phyloP scores from a whole-genome alignment of 345 rosid species.

The Anastatica hierochuntica region DNA sequence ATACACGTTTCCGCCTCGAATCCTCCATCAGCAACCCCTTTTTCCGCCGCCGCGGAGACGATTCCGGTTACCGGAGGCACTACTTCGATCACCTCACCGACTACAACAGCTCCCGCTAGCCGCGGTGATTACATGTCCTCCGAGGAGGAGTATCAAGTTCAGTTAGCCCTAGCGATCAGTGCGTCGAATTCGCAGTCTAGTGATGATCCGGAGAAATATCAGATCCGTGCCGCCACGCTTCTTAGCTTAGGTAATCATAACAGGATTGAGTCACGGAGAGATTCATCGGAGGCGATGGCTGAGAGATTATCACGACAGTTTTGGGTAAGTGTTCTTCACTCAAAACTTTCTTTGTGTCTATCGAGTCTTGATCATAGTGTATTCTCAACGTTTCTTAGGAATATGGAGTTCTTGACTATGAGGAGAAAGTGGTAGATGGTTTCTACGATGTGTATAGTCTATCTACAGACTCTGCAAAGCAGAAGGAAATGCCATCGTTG shows the following conservation, averaged over 20 bases:
- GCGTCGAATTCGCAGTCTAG: constrained; percentile 71
- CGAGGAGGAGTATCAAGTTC: constrained; percentile 96
- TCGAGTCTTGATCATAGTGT: background rate
- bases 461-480: constrained; percentile 43
- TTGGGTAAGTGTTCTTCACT: constrained; percentile 58
- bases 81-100: constrained; percentile 21
- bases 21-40: constrained; percentile 38
- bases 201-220: constrained; percentile 69
- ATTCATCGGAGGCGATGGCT: constrained; percentile 48
- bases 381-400: constrained; percentile 38
- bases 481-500: constrained; percentile 82
- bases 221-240: constrained; percentile 81
- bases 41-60: constrained; percentile 22
- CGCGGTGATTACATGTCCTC: constrained; percentile 56
- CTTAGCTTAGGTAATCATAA: constrained; percentile 56
- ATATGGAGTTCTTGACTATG: constrained; percentile 87
- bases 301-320: constrained; percentile 78
- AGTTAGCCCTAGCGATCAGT: constrained; percentile 91
- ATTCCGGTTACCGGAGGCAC: constrained; percentile 5
- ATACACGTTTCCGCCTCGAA: constrained; percentile 16
- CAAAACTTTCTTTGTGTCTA: background rate
- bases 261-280: constrained; percentile 44
- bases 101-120: constrained; percentile 14
- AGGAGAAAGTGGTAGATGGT: constrained; percentile 88
- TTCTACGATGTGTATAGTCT: constrained; percentile 79